These are phyloP conservation scores for Thelephora ganbajun DNA, from an alignment of 768 basidiomycete genomes.

Conservation along the genomic window DNA sequence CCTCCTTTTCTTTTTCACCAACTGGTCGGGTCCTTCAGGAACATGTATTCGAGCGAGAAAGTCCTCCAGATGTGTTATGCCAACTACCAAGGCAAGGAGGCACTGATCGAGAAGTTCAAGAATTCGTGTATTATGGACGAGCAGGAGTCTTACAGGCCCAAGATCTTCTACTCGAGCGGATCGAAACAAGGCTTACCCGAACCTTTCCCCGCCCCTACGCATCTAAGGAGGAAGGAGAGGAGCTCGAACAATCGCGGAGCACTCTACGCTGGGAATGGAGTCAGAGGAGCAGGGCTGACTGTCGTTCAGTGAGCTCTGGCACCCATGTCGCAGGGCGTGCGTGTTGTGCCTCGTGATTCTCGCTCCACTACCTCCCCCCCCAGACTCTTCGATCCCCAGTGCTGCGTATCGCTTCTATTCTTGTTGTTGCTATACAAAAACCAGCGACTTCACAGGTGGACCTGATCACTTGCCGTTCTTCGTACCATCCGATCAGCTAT, in stretches of 20 bases:
- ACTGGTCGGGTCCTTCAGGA: constrained; percentile 31
- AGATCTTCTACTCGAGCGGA: constrained; percentile 73
- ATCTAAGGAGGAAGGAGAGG: constrained; percentile 70
- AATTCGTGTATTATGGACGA: constrained; percentile 88
- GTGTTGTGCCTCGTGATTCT: too few relatives aligned
- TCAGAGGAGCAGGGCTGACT: too few relatives aligned
- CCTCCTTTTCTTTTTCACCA: neutral
- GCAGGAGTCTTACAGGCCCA: constrained; percentile 68
- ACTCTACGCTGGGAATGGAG: constrained; percentile 30
- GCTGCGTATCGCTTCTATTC: too few relatives aligned
- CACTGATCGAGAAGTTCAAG: constrained; percentile 84
- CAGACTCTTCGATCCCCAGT: too few relatives aligned
- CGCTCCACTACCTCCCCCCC: too few relatives aligned
- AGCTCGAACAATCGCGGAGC: constrained; percentile 67
- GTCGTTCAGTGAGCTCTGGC: too few relatives aligned
- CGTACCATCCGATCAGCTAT: too few relatives aligned
- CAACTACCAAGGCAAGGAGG: constrained; percentile 87
- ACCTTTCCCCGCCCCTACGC: constrained; percentile 73
- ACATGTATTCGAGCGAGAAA: constrained; percentile 87
- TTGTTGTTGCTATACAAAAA: too few relatives aligned
- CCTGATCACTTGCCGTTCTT: too few relatives aligned
- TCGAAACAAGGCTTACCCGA: constrained; percentile 61
- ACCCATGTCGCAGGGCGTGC: too few relatives aligned
- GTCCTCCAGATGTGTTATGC: constrained; percentile 87
- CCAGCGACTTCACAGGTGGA: too few relatives aligned